Base-by-base conservation (phyloP, 2,329 filamentous ascomycete genomes). In the Pseudogymnoascus sp. region DNA sequence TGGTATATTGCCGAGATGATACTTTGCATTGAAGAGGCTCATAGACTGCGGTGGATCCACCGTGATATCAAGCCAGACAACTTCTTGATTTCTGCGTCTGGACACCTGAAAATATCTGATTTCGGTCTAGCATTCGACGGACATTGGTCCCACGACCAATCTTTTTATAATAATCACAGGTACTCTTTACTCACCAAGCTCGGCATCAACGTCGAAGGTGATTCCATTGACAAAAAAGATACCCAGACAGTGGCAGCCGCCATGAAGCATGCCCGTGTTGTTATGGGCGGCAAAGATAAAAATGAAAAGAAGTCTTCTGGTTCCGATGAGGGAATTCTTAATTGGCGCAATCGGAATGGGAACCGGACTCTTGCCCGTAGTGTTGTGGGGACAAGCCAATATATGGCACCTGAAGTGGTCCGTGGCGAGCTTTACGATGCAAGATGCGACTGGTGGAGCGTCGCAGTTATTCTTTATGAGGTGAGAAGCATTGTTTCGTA, bases 1-100 rank as follows among this genome's bases (percentile, higher is more conserved):
- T 97, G 90, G 79, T 97, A 97, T 73, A 80, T 96, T 64, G 92
- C 93, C 1, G 93, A 99, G 77, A 97, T 97, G 92, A 89, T 97
- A 62, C 79, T 97, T 4, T 96, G 92, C 70, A 88, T 99, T 23
- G 93, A 97, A 75, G 93, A 96, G 74, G 89, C 91, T 0, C 93
- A 97, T 78, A 84, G 85, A 11, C 84, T 97, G 69, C 84, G 84
- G 60, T 97, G 92, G 82, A 96, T 99, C 59, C 95, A 99, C 73
- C 88, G 93, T 17, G 95, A 97, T 75, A 85, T 97, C 73, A 99
- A 99, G 75, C 95, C 93, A 0, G 93, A 97, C 79, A 99, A 99
- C 71, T 97, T 99, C 71, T 82, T 97, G 31, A 92, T 97, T 70
- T 90, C 89, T 7, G 84, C 90, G 0, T 89, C 89, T 17, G 93